These are phyloP conservation scores for Acaromyces ingoldii DNA, from an alignment of 1,284 basidiomycete species.

Conservation along the genomic window DNA sequence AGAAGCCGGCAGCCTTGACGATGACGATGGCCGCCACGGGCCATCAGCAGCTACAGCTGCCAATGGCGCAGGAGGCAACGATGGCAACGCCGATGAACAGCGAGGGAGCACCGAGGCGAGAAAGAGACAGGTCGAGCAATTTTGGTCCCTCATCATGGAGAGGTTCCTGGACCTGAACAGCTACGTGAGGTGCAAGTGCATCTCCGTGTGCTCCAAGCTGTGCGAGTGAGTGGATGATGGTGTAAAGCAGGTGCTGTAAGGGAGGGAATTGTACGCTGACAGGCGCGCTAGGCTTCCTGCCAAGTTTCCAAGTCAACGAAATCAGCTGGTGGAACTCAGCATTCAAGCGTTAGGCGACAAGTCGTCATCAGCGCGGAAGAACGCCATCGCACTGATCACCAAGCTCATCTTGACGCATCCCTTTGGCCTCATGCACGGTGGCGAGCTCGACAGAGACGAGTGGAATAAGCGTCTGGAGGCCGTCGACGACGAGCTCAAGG, in stretches of 20 bases:
- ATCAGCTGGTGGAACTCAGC: conserved; percentile 69
- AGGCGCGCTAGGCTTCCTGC: conserved; percentile 61
- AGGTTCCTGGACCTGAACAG: conserved; percentile 82
- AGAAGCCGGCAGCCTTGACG: neutral
- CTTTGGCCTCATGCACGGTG: conserved; percentile 78
- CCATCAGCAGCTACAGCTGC: no score
- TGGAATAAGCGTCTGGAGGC: conserved; percentile 67
- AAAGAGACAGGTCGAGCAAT: conserved; percentile 74
- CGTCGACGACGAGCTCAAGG: conserved; percentile 59
- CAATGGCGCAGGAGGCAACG: conserved; percentile 2
- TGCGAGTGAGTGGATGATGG: conserved; percentile 60
- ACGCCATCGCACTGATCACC: conserved; percentile 71
- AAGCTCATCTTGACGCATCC: conserved; percentile 83
- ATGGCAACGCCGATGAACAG: conserved; percentile 21
- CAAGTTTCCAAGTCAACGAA: conserved; percentile 82
- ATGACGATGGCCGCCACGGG: no score
- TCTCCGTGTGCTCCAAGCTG: conserved; percentile 68
- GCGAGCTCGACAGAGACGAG: conserved; percentile 66
- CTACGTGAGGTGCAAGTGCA: conserved; percentile 84
- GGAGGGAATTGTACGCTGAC: no score
- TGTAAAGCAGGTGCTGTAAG: no score
- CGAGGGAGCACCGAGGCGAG: conserved; percentile 56
- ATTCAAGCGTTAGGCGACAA: conserved; percentile 85
- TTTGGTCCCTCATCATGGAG: conserved; percentile 79
- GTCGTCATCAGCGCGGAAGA: conserved; percentile 77